Percentiles rank a stretch among this genome's conserved stretches.
Conservation (phyloP, 257 asterid genomes). For the Dorcoceras hygrometricum region DNA sequence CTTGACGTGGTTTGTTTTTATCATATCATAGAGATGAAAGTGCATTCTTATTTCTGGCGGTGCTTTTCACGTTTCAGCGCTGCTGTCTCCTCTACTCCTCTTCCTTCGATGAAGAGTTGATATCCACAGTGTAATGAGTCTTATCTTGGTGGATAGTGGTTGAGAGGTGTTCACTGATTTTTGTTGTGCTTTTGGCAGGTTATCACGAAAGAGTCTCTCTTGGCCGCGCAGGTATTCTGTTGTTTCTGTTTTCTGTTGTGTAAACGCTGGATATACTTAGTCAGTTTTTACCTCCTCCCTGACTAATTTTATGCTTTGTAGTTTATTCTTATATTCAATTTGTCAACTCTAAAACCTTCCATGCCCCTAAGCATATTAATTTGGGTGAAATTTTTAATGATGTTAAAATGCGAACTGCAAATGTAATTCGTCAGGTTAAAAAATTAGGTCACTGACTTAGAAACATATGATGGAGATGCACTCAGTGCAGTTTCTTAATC, state of each 20-base stretch:
- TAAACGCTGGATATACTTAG: neutral
- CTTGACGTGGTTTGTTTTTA: slow-evolving; percentile 11
- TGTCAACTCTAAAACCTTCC: neutral
- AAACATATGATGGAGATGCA: too few species aligned
- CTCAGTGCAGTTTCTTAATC: neutral
- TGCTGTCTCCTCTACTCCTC: neutral
- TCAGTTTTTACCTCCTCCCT: neutral
- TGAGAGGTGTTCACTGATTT: slow-evolving; percentile 12
- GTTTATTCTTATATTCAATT: too few species aligned
- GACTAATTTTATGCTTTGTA: neutral
- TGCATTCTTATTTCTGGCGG: slow-evolving; percentile 9
- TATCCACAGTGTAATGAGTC: slow-evolving; percentile 2
- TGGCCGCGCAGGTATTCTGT: slow-evolving; percentile 81
- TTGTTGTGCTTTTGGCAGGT: slow-evolving; percentile 49
- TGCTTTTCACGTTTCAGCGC: neutral
- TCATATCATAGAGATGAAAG: slow-evolving; percentile 3
- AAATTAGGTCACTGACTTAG: neutral
- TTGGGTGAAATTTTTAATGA: too few species aligned
- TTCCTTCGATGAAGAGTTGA: neutral
- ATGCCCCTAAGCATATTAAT: too few species aligned
- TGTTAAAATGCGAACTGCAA: too few species aligned
- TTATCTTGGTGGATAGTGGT: slow-evolving; percentile 13
- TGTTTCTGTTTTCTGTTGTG: slow-evolving; percentile 9
- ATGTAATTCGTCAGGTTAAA: neutral
- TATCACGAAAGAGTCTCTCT: slow-evolving; percentile 78